Percentiles rank a stretch among this genome's conserved stretches.
Conservation (phyloP, 108 stramenopile species). For the Schizochytrium sp. region DNA sequence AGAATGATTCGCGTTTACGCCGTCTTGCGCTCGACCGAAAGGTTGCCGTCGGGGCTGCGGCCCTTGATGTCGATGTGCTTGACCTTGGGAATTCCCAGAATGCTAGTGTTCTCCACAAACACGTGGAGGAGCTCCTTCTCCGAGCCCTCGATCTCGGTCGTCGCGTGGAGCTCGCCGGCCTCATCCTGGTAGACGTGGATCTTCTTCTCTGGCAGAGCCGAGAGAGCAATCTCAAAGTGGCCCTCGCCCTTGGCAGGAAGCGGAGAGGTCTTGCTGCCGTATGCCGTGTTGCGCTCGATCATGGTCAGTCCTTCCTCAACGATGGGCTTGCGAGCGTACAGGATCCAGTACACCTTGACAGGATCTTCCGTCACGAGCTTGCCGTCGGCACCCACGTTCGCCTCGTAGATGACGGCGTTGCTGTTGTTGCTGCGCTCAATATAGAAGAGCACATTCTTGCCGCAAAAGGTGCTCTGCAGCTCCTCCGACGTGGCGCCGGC, state of each 20-base stretch:
- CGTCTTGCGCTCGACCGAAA: not conserved
- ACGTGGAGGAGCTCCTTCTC: not conserved
- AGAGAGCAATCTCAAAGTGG: not conserved
- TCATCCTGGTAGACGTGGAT: conserved; percentile 5
- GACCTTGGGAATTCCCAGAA: not conserved
- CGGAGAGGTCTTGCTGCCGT: not conserved
- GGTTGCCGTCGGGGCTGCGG: not conserved
- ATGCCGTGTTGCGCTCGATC: conserved; percentile 16
- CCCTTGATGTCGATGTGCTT: conserved; percentile 11
- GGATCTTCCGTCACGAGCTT: not conserved
- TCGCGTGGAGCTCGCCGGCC: not conserved
- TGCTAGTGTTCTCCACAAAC: not conserved
- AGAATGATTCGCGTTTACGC: not conserved
- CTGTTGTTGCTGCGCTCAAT: not conserved
- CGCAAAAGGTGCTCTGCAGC: not conserved
- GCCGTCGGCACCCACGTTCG: not conserved
- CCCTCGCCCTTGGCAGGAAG: not conserved
- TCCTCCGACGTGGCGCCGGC: not conserved
- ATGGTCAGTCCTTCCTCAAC: not conserved
- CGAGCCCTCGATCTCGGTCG: not conserved
- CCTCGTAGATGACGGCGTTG: conserved; percentile 5
- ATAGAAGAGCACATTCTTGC: not conserved
- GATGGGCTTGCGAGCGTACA: not conserved
- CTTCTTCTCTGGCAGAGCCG: not conserved
- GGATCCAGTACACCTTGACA: conserved; percentile 9